phyloP scores from a whole-genome alignment of 768 basidiomycete genomes.

The Trametes coccinea region DNA sequence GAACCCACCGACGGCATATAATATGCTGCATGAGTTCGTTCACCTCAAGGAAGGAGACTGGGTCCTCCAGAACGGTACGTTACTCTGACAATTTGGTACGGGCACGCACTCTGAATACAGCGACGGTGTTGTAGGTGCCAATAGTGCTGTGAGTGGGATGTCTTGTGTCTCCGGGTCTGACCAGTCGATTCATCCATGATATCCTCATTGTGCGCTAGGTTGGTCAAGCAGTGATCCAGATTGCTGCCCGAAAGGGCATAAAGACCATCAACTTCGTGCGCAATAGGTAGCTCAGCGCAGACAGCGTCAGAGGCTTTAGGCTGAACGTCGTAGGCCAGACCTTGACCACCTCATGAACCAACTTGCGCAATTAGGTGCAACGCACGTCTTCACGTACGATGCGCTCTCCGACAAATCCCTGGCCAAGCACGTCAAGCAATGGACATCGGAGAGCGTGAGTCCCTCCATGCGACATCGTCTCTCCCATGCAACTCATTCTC shows the following conservation, averaged over 20 bases:
- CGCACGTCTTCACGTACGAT: slow-evolving; percentile 76
- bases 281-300: slow-evolving; percentile 45
- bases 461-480: background rate
- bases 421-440: slow-evolving; percentile 55
- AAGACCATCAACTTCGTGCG: slow-evolving; percentile 85
- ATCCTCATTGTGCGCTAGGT: slow-evolving; percentile 44
- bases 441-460: slow-evolving; percentile 63
- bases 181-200: background rate
- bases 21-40: slow-evolving; percentile 76
- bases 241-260: slow-evolving; percentile 68
- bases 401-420: slow-evolving; percentile 61
- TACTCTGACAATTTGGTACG: background rate
- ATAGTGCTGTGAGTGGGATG: slow-evolving; percentile 63
- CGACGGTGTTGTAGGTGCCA: slow-evolving; percentile 34
- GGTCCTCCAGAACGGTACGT: slow-evolving; percentile 81
- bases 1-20: slow-evolving; percentile 82
- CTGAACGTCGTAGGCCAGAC: background rate
- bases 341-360: slow-evolving; percentile 59
- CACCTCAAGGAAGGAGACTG: slow-evolving; percentile 67
- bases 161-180: too few species aligned
- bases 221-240: slow-evolving; percentile 85
- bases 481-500: background rate
- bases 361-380: slow-evolving; percentile 66
- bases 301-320: background rate
- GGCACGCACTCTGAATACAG: background rate